Evolutionary conservation across 768 basidiomycete species (phyloP).

Genomic region (Mycena galopus): DNA sequence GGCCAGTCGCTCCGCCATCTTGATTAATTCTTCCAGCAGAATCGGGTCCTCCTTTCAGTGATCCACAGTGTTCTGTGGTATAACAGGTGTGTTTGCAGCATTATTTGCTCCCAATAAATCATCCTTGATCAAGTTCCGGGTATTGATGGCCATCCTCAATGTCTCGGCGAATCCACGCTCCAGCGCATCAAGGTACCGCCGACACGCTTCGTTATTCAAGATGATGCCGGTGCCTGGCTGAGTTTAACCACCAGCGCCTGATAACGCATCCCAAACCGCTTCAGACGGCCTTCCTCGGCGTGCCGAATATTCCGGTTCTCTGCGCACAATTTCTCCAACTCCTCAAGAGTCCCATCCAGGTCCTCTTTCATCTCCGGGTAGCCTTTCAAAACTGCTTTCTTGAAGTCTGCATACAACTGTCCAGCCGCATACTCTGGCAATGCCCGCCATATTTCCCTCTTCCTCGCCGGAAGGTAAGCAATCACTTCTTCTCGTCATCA

Average conservation of each 20-base stretch:
- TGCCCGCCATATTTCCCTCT: conserved; percentile 6
- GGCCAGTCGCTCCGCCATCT: conserved; percentile 15
- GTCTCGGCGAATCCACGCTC: conserved; percentile 23
- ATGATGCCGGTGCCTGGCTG: conserved; percentile 9
- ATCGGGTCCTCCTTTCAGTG: conserved; percentile 20
- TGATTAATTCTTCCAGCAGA: conserved; percentile 11
- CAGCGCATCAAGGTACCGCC: conserved; percentile 14
- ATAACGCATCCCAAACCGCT: conserved; percentile 14
- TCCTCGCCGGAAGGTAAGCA: conserved; percentile 19
- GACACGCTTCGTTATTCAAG: conserved; percentile 20
- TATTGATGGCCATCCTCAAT: conserved; percentile 13
- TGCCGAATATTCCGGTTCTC: conserved; percentile 7
- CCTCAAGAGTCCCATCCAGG: conserved; percentile 7
- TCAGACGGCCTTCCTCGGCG: conserved; percentile 10
- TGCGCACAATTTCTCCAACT: conserved; percentile 4
- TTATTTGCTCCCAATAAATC: no score
- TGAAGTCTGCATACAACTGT: background rate
- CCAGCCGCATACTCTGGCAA: conserved; percentile 14
- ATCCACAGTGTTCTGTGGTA: background rate
- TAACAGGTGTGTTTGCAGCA: background rate
- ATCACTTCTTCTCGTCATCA: conserved; percentile 21
- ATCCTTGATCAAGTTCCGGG: conserved; percentile 9
- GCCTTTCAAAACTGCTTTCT: conserved; percentile 3
- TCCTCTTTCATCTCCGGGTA: conserved; percentile 22
- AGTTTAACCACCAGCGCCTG: conserved; percentile 14